phyloP scores from a whole-genome alignment of 495 filamentous ascomycete genomes.

The Trichoderma erinaceum region DNA sequence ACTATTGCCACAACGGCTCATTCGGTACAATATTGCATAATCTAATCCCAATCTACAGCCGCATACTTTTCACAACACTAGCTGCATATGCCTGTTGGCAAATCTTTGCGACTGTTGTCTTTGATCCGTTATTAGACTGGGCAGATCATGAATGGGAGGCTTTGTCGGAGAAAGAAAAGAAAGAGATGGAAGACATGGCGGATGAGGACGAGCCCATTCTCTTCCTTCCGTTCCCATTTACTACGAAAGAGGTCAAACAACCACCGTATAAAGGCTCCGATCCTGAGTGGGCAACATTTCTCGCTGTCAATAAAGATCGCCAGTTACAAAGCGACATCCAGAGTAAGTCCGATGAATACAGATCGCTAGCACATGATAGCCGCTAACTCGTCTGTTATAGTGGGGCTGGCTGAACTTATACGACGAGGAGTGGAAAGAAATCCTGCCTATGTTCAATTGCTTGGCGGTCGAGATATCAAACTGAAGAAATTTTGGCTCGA shows the following conservation, averaged over 20 bases:
- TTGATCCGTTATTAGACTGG: slow-evolving; percentile 22
- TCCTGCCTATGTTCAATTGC: slow-evolving; percentile 17
- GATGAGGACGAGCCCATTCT: slow-evolving; percentile 25
- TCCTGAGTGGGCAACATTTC: slow-evolving; percentile 66
- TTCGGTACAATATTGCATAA: neutral
- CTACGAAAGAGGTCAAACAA: slow-evolving; percentile 36
- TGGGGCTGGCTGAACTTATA: slow-evolving; percentile 24
- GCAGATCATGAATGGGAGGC: slow-evolving; percentile 22
- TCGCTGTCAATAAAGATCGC: slow-evolving; percentile 49
- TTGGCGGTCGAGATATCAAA: slow-evolving; percentile 22
- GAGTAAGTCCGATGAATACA: slow-evolving; percentile 34
- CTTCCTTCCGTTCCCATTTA: slow-evolving; percentile 60
- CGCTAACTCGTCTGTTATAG: slow-evolving; percentile 22
- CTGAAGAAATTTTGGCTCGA: slow-evolving; percentile 34
- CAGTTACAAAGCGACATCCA: slow-evolving; percentile 42
- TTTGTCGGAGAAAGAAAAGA: slow-evolving; percentile 21
- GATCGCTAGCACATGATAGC: neutral
- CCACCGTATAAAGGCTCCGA: slow-evolving; percentile 52
- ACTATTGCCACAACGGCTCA: neutral
- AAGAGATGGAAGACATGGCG: slow-evolving; percentile 32
- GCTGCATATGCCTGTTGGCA: slow-evolving; percentile 34
- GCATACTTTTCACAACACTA: slow-evolving; percentile 31
- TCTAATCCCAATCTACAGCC: slow-evolving; percentile 19
- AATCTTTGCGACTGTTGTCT: slow-evolving; percentile 31
- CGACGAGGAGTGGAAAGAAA: slow-evolving; percentile 18